These are phyloP conservation scores for Phlebiopsis flavidoalba DNA, from an alignment of 768 basidiomycete species.

Conservation along the genomic window DNA sequence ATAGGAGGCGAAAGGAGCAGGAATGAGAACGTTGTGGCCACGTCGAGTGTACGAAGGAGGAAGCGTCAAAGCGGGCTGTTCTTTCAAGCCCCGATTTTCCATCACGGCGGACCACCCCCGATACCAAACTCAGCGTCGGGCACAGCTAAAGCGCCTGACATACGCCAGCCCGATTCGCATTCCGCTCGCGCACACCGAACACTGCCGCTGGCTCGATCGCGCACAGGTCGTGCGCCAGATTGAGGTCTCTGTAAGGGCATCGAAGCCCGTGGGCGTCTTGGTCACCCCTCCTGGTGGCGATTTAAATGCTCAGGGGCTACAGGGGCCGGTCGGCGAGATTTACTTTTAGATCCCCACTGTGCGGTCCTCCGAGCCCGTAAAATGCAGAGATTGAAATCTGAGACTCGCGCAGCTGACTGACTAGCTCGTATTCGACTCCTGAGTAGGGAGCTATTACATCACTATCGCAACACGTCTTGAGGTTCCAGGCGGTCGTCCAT, in stretches of 20 bases:
- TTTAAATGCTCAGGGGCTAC: not conserved
- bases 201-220: not conserved
- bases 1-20: not conserved
- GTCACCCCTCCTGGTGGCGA: not conserved
- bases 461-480: too few relatives aligned
- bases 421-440: too few relatives aligned
- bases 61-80: not conserved
- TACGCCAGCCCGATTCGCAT: not conserved
- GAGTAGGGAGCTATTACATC: too few relatives aligned
- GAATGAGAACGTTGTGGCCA: not conserved
- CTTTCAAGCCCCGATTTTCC: not conserved
- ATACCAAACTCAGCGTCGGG: not conserved
- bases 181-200: not conserved
- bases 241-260: not conserved
- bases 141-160: too few relatives aligned
- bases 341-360: not conserved
- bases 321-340: not conserved
- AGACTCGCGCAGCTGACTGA: too few relatives aligned
- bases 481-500: too few relatives aligned
- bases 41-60: not conserved
- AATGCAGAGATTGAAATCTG: not conserved
- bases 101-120: not conserved
- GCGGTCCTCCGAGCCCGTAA: not conserved
- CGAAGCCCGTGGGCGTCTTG: not conserved
- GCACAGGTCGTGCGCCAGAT: not conserved